Conservation (phyloP, 768 basidiomycete genomes). For the Termitomyces titanicus region DNA sequence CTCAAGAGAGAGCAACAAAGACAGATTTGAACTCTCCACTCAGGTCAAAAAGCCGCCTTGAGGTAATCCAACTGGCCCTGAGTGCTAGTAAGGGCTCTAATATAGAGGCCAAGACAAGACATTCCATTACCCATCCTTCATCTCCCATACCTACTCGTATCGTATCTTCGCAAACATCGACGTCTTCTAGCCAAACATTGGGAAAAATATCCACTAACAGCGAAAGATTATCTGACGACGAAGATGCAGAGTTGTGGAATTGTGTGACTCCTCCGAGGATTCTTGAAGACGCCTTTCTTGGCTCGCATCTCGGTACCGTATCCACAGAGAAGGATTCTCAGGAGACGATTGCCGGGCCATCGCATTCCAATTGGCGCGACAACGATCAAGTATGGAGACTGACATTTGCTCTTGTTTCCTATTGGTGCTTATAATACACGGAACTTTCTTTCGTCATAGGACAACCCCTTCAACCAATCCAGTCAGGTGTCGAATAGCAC, state of each 20-base stretch:
- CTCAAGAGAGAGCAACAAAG: background rate
- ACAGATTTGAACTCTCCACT: background rate
- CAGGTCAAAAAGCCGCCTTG: background rate
- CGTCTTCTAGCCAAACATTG: background rate
- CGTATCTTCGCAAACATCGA: background rate
- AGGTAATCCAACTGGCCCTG: constrained; percentile 1
- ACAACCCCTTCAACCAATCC: constrained; percentile 5
- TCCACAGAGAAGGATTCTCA: background rate
- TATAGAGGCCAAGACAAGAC: background rate
- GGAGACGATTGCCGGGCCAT: background rate
- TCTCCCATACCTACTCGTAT: background rate
- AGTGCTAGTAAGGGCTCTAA: background rate
- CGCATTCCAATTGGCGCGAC: background rate
- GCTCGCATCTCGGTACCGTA: background rate
- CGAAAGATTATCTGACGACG: constrained; percentile 1
- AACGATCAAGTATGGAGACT: constrained; percentile 9
- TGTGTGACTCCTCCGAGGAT: constrained; percentile 6
- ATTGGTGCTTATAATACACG: background rate
- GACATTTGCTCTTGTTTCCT: background rate
- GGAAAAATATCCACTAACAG: background rate
- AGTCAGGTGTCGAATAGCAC: constrained; percentile 9
- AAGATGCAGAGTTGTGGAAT: constrained; percentile 7
- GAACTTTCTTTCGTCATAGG: constrained; percentile 3
- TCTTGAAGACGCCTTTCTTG: background rate
- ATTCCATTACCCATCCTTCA: background rate